These are phyloP conservation scores for Leucocoprinus birnbaumii DNA, from an alignment of 768 basidiomycete species.

Conservation along the genomic window DNA sequence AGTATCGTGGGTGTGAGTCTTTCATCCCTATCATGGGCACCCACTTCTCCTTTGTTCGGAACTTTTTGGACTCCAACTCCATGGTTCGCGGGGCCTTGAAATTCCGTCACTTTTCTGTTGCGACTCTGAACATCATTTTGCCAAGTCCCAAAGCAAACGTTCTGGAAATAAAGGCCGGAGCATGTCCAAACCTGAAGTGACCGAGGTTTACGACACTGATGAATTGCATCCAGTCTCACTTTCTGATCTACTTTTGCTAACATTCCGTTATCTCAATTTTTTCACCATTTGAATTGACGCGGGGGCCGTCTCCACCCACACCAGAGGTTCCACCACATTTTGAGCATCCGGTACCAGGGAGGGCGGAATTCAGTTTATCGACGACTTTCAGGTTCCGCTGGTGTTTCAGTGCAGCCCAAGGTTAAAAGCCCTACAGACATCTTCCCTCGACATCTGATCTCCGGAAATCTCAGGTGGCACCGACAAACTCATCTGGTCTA, in stretches of 20 bases:
- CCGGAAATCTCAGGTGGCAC: not conserved
- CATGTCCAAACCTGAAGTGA: not conserved
- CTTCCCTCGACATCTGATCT: not conserved
- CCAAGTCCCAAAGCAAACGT: not conserved
- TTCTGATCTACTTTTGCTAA: not conserved
- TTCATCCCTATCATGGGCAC: not conserved
- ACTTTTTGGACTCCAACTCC: not conserved
- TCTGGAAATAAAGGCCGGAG: not conserved
- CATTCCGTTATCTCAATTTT: not conserved
- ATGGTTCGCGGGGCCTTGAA: conserved; percentile 5
- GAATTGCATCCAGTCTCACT: not conserved
- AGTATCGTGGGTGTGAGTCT: not conserved
- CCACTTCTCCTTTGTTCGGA: not conserved
- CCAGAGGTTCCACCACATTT: not conserved
- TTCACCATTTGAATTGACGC: not conserved
- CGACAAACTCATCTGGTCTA: not conserved
- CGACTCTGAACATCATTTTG: not conserved
- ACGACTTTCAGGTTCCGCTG: not conserved
- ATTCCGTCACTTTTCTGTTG: not conserved
- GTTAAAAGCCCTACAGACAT: no score
- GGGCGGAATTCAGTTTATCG: not conserved
- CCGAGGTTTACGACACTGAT: conserved; percentile 6
- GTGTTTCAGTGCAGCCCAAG: not conserved
- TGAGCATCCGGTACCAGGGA: not conserved
- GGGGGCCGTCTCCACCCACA: not conserved